phyloP scores from a whole-genome alignment of 352 stramenopile species.

The Phytophthora sp. region DNA sequence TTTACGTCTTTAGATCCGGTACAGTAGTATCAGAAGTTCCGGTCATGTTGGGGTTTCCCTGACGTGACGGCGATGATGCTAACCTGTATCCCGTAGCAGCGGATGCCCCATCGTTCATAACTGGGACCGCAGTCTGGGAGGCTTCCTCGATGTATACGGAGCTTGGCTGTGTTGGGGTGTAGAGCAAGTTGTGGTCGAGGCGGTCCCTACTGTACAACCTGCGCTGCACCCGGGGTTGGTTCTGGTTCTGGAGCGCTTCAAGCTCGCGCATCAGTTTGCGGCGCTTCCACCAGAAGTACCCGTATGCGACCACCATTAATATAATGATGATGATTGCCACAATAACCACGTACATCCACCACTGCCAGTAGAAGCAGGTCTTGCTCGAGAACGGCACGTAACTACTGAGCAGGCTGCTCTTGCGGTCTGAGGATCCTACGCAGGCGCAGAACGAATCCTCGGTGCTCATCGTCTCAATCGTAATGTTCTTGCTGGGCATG shows the following conservation, averaged over 20 bases:
- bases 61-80: constrained; percentile 29
- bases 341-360: constrained; percentile 89
- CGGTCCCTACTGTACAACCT: constrained; percentile 45
- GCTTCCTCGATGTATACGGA: constrained; percentile 38
- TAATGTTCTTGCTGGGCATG: constrained; percentile 72
- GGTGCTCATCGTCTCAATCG: constrained; percentile 44
- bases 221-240: constrained; percentile 38
- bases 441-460: constrained; percentile 71
- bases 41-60: constrained; percentile 31
- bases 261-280: constrained; percentile 56
- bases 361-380: constrained; percentile 87
- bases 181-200: constrained; percentile 52
- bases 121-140: constrained; percentile 17
- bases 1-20: constrained; percentile 26
- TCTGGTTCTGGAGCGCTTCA: constrained; percentile 41
- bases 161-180: constrained; percentile 31
- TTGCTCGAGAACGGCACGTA: constrained; percentile 69
- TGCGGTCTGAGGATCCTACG: constrained; percentile 59
- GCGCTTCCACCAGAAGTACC: constrained; percentile 60
- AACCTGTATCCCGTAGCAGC: constrained; percentile 33
- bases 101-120: constrained; percentile 20
- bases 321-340: constrained; percentile 61
- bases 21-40: constrained; percentile 12
- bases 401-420: constrained; percentile 64
- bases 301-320: constrained; percentile 51